These are phyloP conservation scores for Podila clonocystis DNA, from an alignment of 192 early-diverging fungal genomes.

Conservation along the genomic window DNA sequence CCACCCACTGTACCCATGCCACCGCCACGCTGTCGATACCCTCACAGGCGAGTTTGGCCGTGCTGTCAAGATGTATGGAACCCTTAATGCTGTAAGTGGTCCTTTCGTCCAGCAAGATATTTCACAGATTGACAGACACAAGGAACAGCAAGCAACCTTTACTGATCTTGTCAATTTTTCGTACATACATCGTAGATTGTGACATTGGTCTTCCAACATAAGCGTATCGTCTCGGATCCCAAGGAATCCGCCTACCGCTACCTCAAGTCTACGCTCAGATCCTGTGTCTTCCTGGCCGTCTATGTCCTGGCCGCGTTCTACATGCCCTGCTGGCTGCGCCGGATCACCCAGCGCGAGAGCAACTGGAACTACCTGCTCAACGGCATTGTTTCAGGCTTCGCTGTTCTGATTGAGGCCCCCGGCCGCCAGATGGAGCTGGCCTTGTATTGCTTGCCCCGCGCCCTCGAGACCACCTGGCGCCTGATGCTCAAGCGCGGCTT, in stretches of 20 bases:
- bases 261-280: constrained; percentile 62
- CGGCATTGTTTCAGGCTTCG: constrained; percentile 65
- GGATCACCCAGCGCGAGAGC: constrained; percentile 56
- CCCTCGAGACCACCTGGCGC: constrained; percentile 78
- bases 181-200: constrained; percentile 47
- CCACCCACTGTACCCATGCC: constrained; percentile 69
- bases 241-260: constrained; percentile 55
- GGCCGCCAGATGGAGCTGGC: constrained; percentile 80
- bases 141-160: too few relatives aligned
- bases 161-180: neutral
- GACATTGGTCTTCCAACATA: constrained; percentile 53
- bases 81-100: constrained; percentile 63
- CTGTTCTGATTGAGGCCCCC: constrained; percentile 69
- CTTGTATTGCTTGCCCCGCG: constrained; percentile 86
- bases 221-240: constrained; percentile 50
- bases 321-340: constrained; percentile 65
- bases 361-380: constrained; percentile 41
- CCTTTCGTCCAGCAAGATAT: neutral
- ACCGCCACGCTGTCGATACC: constrained; percentile 46
- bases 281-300: constrained; percentile 66
- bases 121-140: too few relatives aligned
- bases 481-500: constrained; percentile 62
- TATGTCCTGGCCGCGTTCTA: constrained; percentile 62
- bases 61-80: constrained; percentile 67
- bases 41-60: constrained; percentile 60